phyloP scores from a whole-genome alignment of 2,329 filamentous ascomycete species.

The Phaeosphaeriaceae sp. region DNA sequence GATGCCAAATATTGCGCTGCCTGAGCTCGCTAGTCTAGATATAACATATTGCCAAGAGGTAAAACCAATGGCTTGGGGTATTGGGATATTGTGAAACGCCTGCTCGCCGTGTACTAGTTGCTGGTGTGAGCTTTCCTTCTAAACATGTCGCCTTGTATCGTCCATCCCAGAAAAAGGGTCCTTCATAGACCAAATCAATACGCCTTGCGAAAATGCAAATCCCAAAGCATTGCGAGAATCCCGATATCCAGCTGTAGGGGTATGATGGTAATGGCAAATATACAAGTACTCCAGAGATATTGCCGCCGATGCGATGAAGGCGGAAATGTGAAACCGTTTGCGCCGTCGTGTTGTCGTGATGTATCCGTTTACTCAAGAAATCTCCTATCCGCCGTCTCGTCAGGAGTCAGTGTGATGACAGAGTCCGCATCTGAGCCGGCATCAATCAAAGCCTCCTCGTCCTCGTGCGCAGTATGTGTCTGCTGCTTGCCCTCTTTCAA shows the following conservation, averaged over 20 bases:
- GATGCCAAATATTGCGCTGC: slow-evolving; percentile 9
- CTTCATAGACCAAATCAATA: slow-evolving; percentile 11
- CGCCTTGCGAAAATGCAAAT: slow-evolving; percentile 16
- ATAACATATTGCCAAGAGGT: neutral
- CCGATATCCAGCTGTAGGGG: slow-evolving; percentile 6
- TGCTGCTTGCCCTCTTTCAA: slow-evolving; percentile 70
- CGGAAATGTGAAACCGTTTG: slow-evolving; percentile 11
- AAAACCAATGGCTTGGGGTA: slow-evolving; percentile 29
- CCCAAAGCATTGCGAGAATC: slow-evolving; percentile 8
- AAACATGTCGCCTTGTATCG: slow-evolving; percentile 20
- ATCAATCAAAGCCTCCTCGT: slow-evolving; percentile 43
- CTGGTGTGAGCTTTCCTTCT: slow-evolving; percentile 30
- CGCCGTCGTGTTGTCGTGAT: slow-evolving; percentile 23
- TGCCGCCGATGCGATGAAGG: slow-evolving; percentile 22
- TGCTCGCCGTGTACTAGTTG: slow-evolving; percentile 25
- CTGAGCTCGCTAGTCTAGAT: slow-evolving; percentile 17
- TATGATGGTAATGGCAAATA: slow-evolving; percentile 13
- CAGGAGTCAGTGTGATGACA: slow-evolving; percentile 41
- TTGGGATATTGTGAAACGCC: slow-evolving; percentile 35
- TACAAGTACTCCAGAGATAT: slow-evolving; percentile 10
- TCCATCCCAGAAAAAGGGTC: slow-evolving; percentile 17
- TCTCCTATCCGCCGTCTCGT: slow-evolving; percentile 35
- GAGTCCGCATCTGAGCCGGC: slow-evolving; percentile 41
- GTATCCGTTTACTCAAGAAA: slow-evolving; percentile 38
- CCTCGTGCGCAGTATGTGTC: slow-evolving; percentile 23